These are phyloP conservation scores for Maudiozyma serrabonitensis DNA, from an alignment of 805 yeast species.

Conservation along the genomic window DNA sequence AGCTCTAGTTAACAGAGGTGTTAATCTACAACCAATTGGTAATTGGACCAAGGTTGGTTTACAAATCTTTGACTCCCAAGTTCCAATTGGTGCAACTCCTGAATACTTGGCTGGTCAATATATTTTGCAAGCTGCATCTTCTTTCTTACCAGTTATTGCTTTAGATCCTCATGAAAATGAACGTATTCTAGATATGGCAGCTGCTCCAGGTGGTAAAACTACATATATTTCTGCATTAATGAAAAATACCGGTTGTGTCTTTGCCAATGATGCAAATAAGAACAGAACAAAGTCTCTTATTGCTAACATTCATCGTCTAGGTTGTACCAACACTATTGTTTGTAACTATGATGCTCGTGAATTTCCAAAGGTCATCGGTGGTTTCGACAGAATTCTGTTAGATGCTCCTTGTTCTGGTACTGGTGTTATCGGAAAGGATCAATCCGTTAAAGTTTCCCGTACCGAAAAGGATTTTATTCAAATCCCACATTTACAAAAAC, in stretches of 20 bases:
- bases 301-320: slow-evolving; percentile 95
- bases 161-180: slow-evolving; percentile 95
- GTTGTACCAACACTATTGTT: slow-evolving; percentile 92
- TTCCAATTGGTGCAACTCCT: slow-evolving; percentile 99
- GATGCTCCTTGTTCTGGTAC: slow-evolving; percentile 99
- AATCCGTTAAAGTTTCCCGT: slow-evolving; percentile 83
- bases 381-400: slow-evolving; percentile 85
- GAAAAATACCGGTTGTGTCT: slow-evolving; percentile 96
- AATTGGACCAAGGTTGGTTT: slow-evolving; percentile 97
- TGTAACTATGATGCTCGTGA: slow-evolving; percentile 98
- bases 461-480: slow-evolving; percentile 94
- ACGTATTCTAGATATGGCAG: slow-evolving; percentile 95
- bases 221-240: slow-evolving; percentile 90
- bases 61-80: slow-evolving; percentile 95
- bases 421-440: slow-evolving; percentile 97
- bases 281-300: slow-evolving; percentile 92
- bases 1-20: slow-evolving; percentile 90
- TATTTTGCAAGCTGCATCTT: slow-evolving; percentile 96
- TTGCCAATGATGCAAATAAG: slow-evolving; percentile 95
- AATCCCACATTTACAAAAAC: slow-evolving; percentile 94
- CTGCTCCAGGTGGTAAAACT: slow-evolving; percentile 99
- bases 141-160: slow-evolving; percentile 96
- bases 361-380: slow-evolving; percentile 96
- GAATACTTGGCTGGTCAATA: slow-evolving; percentile 97
- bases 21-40: slow-evolving; percentile 93